Evolutionary conservation across 2,329 filamentous ascomycete species (phyloP), one percentile per base, ranked within the genome.

Genomic region (Claviceps digitariae): DNA sequence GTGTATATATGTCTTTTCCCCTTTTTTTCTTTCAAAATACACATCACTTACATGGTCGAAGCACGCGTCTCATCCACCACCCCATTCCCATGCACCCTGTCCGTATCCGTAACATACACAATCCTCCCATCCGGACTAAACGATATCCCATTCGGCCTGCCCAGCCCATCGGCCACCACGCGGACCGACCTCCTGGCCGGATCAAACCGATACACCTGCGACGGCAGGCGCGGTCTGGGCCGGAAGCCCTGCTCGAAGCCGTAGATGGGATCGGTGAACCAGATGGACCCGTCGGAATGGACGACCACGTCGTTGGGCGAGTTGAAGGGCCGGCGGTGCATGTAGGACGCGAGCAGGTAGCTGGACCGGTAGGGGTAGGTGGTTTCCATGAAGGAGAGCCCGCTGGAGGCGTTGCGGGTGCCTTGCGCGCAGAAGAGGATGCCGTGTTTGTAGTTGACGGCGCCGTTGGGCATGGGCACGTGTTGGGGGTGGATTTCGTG

Each of bases 211-310:
- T 78, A 78, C 3, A 77, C 74, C 53, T 73, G 71, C 50, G 64
- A 69, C 0, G 74, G 74, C 10, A 78, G 54, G 43, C 64, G 62
- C 1, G 74, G 72, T 10, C 61, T 59, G 10, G 69, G 70, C 10
- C 74, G 66, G 57, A 74, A 72, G 10, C 71, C 67, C 57, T 76
- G 73, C 53, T 74, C 69, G 27, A 63, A 69, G 9, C 74, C 75
- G 59, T 77, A 77, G 9, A 67, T 63, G 0, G 74, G 72, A 57
- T 77, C 74, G 0, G 74, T 76, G 58, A 77, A 76, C 72, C 74
- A 77, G 25, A 77, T 66, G 6, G 64, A 65, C 4, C 71, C 71
- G 53, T 74, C 72, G 1, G 56, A 57, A 46, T 67, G 63, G 15
- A 73, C 62, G 6, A 74, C 68, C 3, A 77, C 71, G 52, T 77